Evolutionary conservation across 2,329 filamentous ascomycete species (phyloP), one percentile per base, ranked within the genome.

Genomic region (Neospermospora avenae): DNA sequence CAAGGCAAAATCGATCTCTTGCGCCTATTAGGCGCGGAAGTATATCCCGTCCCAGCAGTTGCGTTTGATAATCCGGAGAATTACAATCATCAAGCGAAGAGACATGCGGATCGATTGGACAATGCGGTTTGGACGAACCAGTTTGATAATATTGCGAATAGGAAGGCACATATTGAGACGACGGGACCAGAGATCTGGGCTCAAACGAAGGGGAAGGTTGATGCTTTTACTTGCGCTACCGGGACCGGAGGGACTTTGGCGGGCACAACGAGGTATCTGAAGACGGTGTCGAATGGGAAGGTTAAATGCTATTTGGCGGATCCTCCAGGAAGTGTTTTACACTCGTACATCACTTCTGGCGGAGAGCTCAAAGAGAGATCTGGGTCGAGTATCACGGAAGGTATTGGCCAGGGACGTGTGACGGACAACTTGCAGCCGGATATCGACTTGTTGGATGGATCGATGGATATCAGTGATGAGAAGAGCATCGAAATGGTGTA

Each of bases 41-140:
- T 99, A 35, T 90, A 96, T 77, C 93, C 95, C 18, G 95, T 99
- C 0, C 95, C 95, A 16, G 95, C 93, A 7, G 95, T 98, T 16
- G 88, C 95, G 3, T 98, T 96, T 72, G 93, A 98, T 65, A 91
- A 98, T 78, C 91, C 92, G 16, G 81, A 92, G 46, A 99, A 99
- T 78, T 99, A 98, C 82, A 99, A 99, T 78, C 93, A 98, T 77
- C 93, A 96, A 80, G 95, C 95, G 4, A 84, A 83, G 61, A 81
- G 93, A 44, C 93, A 98, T 76, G 95, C 95, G n/a, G 92, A 95
- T 74, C 75, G 81, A 2, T 77, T 96, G 52, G 87, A 91, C 16
- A 95, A 95, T 70, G 92, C 93, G 8, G 93, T 98, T 14, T 99
- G 95, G 95, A 99, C 95, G 46, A 96, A 99, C 77, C 95, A 99